phyloP scores from a whole-genome alignment of 139 green algal species.

The Diplosphaera chodatii region DNA sequence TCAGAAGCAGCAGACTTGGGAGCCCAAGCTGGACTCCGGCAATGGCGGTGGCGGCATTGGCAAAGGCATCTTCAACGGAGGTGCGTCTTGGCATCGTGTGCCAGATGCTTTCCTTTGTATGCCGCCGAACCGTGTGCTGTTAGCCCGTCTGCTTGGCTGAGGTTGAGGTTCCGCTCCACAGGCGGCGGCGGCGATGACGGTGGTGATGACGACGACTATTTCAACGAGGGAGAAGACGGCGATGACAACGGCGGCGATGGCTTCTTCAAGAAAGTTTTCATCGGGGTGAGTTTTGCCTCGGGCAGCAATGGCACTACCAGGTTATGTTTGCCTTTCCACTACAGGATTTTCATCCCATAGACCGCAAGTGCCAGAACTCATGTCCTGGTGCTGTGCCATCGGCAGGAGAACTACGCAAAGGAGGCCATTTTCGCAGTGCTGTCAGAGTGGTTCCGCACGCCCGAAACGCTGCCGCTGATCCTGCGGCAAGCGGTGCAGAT shows the following conservation, averaged over 20 bases:
- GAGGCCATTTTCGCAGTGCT: slow-evolving; percentile 83
- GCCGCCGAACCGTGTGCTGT: background rate
- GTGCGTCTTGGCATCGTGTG: slow-evolving; percentile 31
- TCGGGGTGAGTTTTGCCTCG: background rate
- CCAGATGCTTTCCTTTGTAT: background rate
- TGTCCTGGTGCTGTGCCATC: too few relatives aligned
- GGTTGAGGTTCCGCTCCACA: too few relatives aligned
- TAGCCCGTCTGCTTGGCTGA: too few relatives aligned
- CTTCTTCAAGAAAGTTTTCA: slow-evolving; percentile 55
- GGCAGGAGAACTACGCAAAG: background rate
- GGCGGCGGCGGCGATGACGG: slow-evolving; percentile 45
- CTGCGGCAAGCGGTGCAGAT: slow-evolving; percentile 85
- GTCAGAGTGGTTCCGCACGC: slow-evolving; percentile 83
- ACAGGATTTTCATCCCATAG: too few relatives aligned
- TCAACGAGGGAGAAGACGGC: slow-evolving; percentile 69
- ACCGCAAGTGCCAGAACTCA: too few relatives aligned
- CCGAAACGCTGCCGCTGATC: slow-evolving; percentile 80
- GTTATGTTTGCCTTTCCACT: too few relatives aligned
- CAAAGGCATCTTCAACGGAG: slow-evolving; percentile 86
- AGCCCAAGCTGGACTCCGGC: slow-evolving; percentile 68
- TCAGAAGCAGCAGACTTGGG: slow-evolving; percentile 20
- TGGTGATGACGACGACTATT: slow-evolving; percentile 93
- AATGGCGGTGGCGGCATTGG: slow-evolving; percentile 76
- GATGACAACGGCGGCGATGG: slow-evolving; percentile 69
- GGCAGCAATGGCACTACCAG: too few relatives aligned